phyloP scores from a whole-genome alignment of 306 rosid species.

The Senna tora region DNA sequence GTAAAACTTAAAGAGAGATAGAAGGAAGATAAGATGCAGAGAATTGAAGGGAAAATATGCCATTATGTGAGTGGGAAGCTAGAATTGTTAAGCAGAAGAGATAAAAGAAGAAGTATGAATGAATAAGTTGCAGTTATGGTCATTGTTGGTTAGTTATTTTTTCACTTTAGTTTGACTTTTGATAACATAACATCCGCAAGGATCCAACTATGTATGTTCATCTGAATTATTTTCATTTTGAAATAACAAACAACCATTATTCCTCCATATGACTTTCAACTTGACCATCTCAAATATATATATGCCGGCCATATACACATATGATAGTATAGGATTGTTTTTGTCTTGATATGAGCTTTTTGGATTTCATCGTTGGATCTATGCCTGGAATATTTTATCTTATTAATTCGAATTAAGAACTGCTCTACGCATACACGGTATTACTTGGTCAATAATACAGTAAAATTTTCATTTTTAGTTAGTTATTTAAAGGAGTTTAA shows the following conservation, averaged over 20 bases:
- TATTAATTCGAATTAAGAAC: too few species aligned
- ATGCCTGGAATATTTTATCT: background rate
- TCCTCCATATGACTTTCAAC: background rate
- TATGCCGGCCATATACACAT: slow-evolving; percentile 1
- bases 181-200: background rate
- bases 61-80: slow-evolving; percentile 24
- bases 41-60: slow-evolving; percentile 1
- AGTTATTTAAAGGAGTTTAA: too few species aligned
- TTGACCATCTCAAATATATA: background rate
- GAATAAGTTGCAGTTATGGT: too few species aligned
- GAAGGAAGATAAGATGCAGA: slow-evolving; percentile 19
- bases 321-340: too few species aligned
- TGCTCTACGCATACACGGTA: too few species aligned
- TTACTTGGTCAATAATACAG: too few species aligned
- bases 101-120: background rate
- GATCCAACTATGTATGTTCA: background rate
- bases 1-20: slow-evolving; percentile 3
- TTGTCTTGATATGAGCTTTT: too few species aligned
- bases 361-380: too few species aligned
- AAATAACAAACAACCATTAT: background rate
- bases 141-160: background rate
- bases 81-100: background rate
- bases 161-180: background rate
- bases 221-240: background rate
- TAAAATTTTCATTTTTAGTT: too few species aligned